Base-by-base conservation (phyloP, 768 basidiomycete genomes). In the Candolleomyces eurysporus region DNA sequence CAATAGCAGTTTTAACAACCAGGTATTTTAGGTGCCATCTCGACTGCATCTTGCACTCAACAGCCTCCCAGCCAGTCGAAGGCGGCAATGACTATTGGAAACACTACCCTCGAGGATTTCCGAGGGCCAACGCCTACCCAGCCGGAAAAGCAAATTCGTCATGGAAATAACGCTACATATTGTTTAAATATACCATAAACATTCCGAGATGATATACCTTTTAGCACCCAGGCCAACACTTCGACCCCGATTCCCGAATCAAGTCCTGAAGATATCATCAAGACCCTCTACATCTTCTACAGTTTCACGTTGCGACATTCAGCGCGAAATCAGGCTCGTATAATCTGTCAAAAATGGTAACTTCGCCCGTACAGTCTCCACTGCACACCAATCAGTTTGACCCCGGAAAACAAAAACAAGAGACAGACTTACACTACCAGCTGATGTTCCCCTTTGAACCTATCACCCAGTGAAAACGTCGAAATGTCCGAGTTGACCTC, bases 401-500 rank as follows among this genome's bases (percentile, higher is more conserved):
- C n/a, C 11, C 19, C 48, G 49, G 55, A 42, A 43, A 32, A 19
- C 43, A 55, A 50, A 30, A 7, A 42, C 49, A 26, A 30, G 14
- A 32, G 57, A 58, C 65, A 26, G 17, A 79, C 79, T 64, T 70
- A 91, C 89, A 89, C 79, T 58, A 91, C 73, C 1, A 91, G 74
- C 6, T 82, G 76, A 60, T 82, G 73, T 65, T 90, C 85, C 3
- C 79, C 79, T 31, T 73, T 71, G 58, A 71, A 80, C 8, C 73
- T 70, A 65, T 89, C 82, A 5, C 89, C 89, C 14, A 89, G 61
- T 1, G 81, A 78, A 68, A 90, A 89, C 61, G 79, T 72, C 0
- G 77, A 83, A 26, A 90, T 75, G 65, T 90, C 87, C 13, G 81
- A 82, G 63, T 79, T 75, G 5, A 79, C 78, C 64, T 84, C 77